Percentiles rank a stretch among this genome's conserved stretches.
Conservation (phyloP, 345 rosid genomes). For the Arabis hirsuta region DNA sequence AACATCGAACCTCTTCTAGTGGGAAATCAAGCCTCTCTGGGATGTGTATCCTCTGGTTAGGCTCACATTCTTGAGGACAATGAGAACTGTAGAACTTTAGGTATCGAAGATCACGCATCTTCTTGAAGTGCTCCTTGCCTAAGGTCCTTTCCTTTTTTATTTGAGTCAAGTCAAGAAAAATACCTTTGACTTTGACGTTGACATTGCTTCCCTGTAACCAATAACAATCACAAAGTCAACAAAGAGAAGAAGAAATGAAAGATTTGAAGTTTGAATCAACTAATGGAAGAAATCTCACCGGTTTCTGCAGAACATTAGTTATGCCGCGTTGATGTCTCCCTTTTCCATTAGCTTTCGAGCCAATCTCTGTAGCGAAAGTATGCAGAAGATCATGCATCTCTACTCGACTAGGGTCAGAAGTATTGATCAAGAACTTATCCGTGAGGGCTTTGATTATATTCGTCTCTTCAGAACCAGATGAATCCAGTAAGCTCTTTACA, state of each 20-base stretch:
- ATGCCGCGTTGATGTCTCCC: neutral
- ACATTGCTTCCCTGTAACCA: slow-evolving; percentile 15
- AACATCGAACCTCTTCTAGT: slow-evolving; percentile 28
- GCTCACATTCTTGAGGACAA: neutral
- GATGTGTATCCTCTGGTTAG: neutral
- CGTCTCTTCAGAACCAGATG: slow-evolving; percentile 4
- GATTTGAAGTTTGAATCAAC: neutral
- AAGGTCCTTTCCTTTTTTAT: neutral
- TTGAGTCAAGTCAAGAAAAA: slow-evolving; percentile 18
- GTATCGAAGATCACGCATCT: slow-evolving; percentile 35
- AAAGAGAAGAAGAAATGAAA: slow-evolving; percentile 3
- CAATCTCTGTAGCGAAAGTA: slow-evolving; percentile 21
- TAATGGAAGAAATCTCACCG: neutral
- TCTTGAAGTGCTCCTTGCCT: neutral
- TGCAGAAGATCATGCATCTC: slow-evolving; percentile 44
- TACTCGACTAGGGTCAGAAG: neutral
- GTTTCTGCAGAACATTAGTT: neutral
- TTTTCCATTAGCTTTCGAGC: neutral
- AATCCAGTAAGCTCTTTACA: slow-evolving; percentile 22
- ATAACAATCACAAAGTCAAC: neutral
- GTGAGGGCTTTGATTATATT: neutral
- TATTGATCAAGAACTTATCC: slow-evolving; percentile 34
- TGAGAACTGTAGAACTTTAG: slow-evolving; percentile 31
- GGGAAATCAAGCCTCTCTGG: slow-evolving; percentile 22
- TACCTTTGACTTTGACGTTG: slow-evolving; percentile 19